A percentile compares a stretch with the other conserved stretches of the same genome.
Evolutionary conservation across 768 basidiomycete genomes (phyloP).

Genomic region (Termitomyces bulborhizus): DNA sequence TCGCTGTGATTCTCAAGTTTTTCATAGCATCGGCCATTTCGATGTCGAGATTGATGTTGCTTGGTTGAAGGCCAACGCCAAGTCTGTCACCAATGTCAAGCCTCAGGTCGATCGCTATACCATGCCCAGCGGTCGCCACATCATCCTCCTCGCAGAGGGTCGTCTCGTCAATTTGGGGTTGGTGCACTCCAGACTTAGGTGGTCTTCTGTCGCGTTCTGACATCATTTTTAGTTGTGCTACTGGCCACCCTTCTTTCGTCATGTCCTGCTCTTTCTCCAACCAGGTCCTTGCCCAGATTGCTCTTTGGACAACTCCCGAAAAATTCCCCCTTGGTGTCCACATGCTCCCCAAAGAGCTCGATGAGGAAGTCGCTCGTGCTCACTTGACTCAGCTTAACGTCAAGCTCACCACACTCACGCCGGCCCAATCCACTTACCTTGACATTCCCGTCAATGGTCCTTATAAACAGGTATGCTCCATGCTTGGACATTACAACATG

Average conservation of each 20-base stretch:
- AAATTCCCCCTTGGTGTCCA: conserved; percentile 97
- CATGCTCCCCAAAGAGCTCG: conserved; percentile 97
- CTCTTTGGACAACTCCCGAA: conserved; percentile 89
- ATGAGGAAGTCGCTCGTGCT: conserved; percentile 98
- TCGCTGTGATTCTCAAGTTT: conserved; percentile 1
- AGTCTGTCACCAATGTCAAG: conserved; percentile 83
- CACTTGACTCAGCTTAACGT: conserved; percentile 90
- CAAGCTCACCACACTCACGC: conserved; percentile 75
- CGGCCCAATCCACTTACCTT: conserved; percentile 83
- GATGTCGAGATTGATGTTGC: conserved; percentile 94
- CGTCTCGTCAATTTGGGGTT: conserved; percentile 98
- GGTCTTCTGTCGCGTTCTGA: not conserved
- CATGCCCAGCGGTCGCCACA: conserved; percentile 86
- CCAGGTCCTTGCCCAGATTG: conserved; percentile 97
- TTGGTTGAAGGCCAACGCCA: conserved; percentile 94
- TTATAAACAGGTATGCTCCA: conserved; percentile 41
- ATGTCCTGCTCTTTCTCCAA: conserved; percentile 99
- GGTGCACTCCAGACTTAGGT: conserved; percentile 19
- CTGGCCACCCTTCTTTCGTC: conserved; percentile 98
- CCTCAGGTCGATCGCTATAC: conserved; percentile 99
- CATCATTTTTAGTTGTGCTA: conserved; percentile 63
- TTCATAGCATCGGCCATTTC: conserved; percentile 73
- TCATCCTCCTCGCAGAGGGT: conserved; percentile 97
- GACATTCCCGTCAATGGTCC: conserved; percentile 81
- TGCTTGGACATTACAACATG: not conserved